A percentile compares a stretch with the other conserved stretches of the same genome.
Conservation (phyloP, 106 monocot genomes). For the Allium fistulosum region DNA sequence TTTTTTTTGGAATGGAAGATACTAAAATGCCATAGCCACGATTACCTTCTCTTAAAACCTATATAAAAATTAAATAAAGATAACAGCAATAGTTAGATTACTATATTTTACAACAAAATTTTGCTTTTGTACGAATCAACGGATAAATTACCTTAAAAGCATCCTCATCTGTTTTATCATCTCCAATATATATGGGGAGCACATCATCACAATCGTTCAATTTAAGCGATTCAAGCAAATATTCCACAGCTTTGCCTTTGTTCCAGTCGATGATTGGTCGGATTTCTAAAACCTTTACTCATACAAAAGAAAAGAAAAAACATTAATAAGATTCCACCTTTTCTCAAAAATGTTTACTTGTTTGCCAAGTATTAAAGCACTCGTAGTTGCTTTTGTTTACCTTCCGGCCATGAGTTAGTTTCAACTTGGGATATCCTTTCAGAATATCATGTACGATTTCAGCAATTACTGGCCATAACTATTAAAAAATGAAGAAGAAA, state of each 20-base stretch:
- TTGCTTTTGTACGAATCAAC: too few relatives aligned
- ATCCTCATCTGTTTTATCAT: conserved; percentile 86
- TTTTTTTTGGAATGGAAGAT: conserved; percentile 67
- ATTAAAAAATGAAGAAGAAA: neutral
- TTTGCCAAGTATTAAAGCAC: too few relatives aligned
- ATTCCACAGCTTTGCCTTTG: conserved; percentile 88
- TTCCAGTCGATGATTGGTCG: conserved; percentile 86
- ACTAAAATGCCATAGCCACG: conserved; percentile 75
- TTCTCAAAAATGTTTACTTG: too few relatives aligned
- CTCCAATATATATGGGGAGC: conserved; percentile 72
- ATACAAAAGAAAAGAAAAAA: neutral
- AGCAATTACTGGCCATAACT: conserved; percentile 55
- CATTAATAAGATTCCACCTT: too few relatives aligned
- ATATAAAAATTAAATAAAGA: neutral
- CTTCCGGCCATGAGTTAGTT: conserved; percentile 82
- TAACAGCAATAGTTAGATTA: neutral
- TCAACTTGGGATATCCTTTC: conserved; percentile 54
- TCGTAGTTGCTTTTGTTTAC: conserved; percentile 8
- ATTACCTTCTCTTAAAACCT: conserved; percentile 49
- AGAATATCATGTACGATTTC: conserved; percentile 48
- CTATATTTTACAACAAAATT: neutral
- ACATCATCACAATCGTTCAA: conserved; percentile 44
- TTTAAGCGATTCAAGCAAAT: conserved; percentile 75
- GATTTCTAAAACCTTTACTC: conserved; percentile 76
- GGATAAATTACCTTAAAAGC: conserved; percentile 55